phyloP scores from a whole-genome alignment of 306 rosid genomes.

The Nissolia schottii region DNA sequence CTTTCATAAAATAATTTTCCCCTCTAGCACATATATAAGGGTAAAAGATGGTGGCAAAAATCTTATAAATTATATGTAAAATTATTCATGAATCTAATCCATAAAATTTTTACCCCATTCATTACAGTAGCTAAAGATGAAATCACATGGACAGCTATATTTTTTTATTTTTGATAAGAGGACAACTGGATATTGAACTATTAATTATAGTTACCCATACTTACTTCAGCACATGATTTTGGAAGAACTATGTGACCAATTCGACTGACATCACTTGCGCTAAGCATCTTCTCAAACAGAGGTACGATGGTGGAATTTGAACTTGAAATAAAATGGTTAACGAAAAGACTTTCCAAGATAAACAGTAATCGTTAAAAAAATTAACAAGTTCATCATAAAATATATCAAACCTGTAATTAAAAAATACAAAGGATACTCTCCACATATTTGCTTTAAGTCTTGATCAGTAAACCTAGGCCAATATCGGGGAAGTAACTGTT shows the following conservation, averaged over 20 bases:
- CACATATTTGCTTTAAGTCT: constrained; percentile 72
- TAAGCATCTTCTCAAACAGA: constrained; percentile 74
- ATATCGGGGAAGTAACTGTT: constrained; percentile 66
- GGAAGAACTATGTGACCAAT: constrained; percentile 81
- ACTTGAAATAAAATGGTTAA: constrained; percentile 52
- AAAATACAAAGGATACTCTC: constrained; percentile 89
- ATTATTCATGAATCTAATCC: too few relatives aligned
- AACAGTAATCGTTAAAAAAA: too few relatives aligned
- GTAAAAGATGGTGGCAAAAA: too few relatives aligned
- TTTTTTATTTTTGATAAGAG: too few relatives aligned
- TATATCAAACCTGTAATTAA: not conserved
- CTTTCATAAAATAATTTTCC: too few relatives aligned
- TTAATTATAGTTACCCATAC: constrained; percentile 6
- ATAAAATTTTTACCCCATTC: too few relatives aligned
- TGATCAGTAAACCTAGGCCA: constrained; percentile 84
- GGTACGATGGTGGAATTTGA: constrained; percentile 74
- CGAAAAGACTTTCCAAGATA: constrained; percentile 6
- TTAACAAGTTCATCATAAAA: not conserved
- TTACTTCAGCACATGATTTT: constrained; percentile 81
- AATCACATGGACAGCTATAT: too few relatives aligned
- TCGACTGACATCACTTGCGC: constrained; percentile 86
- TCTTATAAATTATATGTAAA: too few relatives aligned
- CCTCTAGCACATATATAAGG: too few relatives aligned
- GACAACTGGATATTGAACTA: not conserved
- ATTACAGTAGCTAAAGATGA: too few relatives aligned